Conservation (phyloP, 805 yeast genomes). For the Candida adriatica region DNA sequence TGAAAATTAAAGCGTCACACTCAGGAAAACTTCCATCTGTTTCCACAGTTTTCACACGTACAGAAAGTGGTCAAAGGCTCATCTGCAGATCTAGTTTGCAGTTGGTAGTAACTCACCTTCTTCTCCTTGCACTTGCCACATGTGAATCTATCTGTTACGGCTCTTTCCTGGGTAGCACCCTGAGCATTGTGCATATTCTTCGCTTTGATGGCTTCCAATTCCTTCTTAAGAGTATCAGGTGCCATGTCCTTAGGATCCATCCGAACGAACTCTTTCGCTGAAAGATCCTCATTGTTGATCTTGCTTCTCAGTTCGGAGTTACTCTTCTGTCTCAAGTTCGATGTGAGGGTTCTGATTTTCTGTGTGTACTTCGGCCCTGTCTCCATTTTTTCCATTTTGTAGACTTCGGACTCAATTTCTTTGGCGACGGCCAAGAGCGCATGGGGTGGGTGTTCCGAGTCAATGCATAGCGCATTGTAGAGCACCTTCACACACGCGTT, state of each 20-base stretch:
- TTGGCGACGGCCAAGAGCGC: slow-evolving; percentile 57
- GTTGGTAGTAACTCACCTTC: slow-evolving; percentile 93
- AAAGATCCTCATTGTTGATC: slow-evolving; percentile 59
- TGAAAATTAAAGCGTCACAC: too few relatives aligned
- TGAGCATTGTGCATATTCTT: slow-evolving; percentile 94
- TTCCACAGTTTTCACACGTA: slow-evolving; percentile 96
- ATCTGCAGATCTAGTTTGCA: slow-evolving; percentile 98
- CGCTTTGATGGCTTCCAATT: slow-evolving; percentile 77
- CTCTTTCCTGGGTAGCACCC: slow-evolving; percentile 93
- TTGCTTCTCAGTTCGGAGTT: slow-evolving; percentile 78
- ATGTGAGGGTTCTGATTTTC: slow-evolving; percentile 77
- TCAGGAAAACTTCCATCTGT: slow-evolving; percentile 97
- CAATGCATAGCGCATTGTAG: slow-evolving; percentile 86
- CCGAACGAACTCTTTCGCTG: slow-evolving; percentile 56
- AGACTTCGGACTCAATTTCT: slow-evolving; percentile 70
- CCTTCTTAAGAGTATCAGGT: slow-evolving; percentile 81
- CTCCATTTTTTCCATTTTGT: slow-evolving; percentile 48
- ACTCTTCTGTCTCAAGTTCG: slow-evolving; percentile 82
- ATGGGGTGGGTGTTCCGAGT: slow-evolving; percentile 55
- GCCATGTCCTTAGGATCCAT: slow-evolving; percentile 97
- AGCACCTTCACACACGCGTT: slow-evolving; percentile 78
- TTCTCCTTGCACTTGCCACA: slow-evolving; percentile 98
- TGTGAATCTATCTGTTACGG: slow-evolving; percentile 92
- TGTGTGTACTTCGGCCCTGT: slow-evolving; percentile 56
- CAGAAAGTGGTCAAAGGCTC: slow-evolving; percentile 98